Base-by-base conservation (phyloP, 129 eudicot species). In the Saussurea involucrata region DNA sequence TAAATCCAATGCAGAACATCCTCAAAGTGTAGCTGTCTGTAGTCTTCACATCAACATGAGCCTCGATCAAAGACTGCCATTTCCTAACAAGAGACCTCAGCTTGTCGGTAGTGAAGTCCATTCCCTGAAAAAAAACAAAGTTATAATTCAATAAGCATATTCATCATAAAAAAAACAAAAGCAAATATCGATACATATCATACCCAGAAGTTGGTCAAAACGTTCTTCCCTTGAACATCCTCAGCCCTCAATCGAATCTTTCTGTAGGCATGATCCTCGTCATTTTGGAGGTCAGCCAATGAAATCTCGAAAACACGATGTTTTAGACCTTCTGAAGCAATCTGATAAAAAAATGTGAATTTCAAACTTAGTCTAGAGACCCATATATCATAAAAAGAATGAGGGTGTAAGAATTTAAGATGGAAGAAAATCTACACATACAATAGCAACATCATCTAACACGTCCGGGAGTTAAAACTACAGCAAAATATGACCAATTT, bases 21-120 rank as follows among this genome's bases (percentile, higher is more conserved):
- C 90, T 73, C 28, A 88, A 73, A 22, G 86, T 85, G 76, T 69
- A 88, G 78, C 29, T 80, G 37, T 88, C 89, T 0, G 92, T 88
- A 17, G 92, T 88, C 68, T 88, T 88, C 8, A 87, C 92, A 85
- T 87, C 92, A n/a, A 88, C 89, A 85, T 88, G 92, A 36, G 92
- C 89, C 76, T 85, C 87, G 22, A 88, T 88, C 64, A 88, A 20
- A 34, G 92, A 76, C 70, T 88, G 89, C 92, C 92, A 85, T 36
- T 88, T 85, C 64, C 84, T 80, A 4, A 88, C 92, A 20, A 88
- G 79, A 0, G 92, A 88, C 73, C 92, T 88, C 74, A 88, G 29
- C 75, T 85, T 88, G 55, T 88, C 87, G 2, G 89, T 82, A 25
- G 92, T 88, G 77, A 88, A 88, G 68, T 85, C 81, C 92, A 88